A percentile compares a stretch with the other conserved stretches of the same genome.
Conservation (phyloP, 768 basidiomycete genomes). For the Trametes cubensis region DNA sequence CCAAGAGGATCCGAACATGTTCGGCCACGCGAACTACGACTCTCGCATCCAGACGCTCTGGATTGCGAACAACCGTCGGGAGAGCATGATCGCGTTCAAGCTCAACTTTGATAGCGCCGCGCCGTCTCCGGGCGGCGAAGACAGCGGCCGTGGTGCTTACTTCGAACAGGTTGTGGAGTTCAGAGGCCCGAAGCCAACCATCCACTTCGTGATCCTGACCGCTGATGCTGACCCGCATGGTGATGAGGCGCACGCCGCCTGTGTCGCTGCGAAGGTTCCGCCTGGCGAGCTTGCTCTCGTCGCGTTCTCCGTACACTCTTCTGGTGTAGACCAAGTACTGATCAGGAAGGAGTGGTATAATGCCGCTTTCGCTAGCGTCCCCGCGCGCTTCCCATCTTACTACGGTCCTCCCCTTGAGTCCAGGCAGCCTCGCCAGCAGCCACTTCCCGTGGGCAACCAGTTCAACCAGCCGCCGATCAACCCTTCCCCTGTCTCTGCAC, state of each 20-base stretch:
- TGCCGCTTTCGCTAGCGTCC: slow-evolving; percentile 55
- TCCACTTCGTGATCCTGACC: slow-evolving; percentile 87
- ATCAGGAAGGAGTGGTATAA: slow-evolving; percentile 88
- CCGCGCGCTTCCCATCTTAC: slow-evolving; percentile 65
- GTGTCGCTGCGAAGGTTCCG: slow-evolving; percentile 76
- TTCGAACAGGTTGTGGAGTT: slow-evolving; percentile 87
- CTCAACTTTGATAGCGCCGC: slow-evolving; percentile 65
- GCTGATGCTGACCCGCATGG: slow-evolving; percentile 83
- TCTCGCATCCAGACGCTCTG: slow-evolving; percentile 83
- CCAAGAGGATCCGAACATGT: slow-evolving; percentile 82
- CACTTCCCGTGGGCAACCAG: slow-evolving; percentile 6
- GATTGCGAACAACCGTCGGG: slow-evolving; percentile 84
- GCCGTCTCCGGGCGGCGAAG: slow-evolving; percentile 57
- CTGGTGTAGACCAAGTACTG: slow-evolving; percentile 87
- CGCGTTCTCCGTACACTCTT: slow-evolving; percentile 86
- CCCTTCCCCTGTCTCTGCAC: slow-evolving; percentile 25
- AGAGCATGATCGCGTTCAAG: slow-evolving; percentile 82
- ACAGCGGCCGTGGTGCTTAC: slow-evolving; percentile 51
- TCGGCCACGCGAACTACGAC: slow-evolving; percentile 86
- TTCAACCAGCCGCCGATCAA: slow-evolving; percentile 26
- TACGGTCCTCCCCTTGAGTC: slow-evolving; percentile 28
- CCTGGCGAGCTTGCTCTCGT: slow-evolving; percentile 80
- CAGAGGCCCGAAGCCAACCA: slow-evolving; percentile 79
- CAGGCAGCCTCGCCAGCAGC: slow-evolving; percentile 24
- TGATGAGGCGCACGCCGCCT: slow-evolving; percentile 82